A percentile compares a stretch with the other conserved stretches of the same genome.
These are phyloP conservation scores for Cochlearia excelsa DNA, from an alignment of 345 rosid genomes.

Conservation along the genomic window DNA sequence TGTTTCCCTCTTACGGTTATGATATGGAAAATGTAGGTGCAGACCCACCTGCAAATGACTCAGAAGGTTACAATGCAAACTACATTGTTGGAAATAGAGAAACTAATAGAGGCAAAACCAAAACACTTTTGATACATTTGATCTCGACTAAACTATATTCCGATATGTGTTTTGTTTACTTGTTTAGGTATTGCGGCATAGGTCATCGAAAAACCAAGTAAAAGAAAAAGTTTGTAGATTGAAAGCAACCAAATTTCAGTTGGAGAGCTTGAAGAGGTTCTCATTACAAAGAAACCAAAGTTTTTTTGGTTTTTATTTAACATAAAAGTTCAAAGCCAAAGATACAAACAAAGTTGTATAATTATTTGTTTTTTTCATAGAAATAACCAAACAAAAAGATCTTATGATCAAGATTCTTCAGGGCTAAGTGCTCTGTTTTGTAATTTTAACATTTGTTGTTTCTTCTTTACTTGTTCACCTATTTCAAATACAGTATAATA, in stretches of 20 bases:
- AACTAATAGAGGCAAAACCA: constrained; percentile 67
- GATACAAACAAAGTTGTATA: too few species aligned
- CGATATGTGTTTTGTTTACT: constrained; percentile 13
- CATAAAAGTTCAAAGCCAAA: too few species aligned
- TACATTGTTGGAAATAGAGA: constrained; percentile 70
- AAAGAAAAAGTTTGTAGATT: constrained; percentile 22
- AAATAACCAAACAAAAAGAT: too few species aligned
- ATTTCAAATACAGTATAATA: too few species aligned
- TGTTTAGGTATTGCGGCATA: constrained; percentile 35
- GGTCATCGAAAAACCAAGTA: constrained; percentile 26
- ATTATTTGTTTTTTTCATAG: too few species aligned
- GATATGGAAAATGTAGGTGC: constrained; percentile 61
- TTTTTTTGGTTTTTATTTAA: too few species aligned
- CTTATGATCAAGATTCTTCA: too few species aligned
- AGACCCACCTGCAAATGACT: constrained; percentile 52
- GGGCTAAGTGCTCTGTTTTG: too few species aligned
- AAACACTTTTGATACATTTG: too few species aligned
- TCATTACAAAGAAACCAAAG: constrained; percentile 21
- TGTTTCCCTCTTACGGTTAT: constrained; percentile 55
- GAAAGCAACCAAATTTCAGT: constrained; percentile 22
- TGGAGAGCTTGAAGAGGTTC: constrained; percentile 28
- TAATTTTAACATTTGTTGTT: too few species aligned
- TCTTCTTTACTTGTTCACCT: too few species aligned
- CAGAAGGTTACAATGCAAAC: constrained; percentile 68
- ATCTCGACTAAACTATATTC: background rate